These are phyloP conservation scores for Microcyclospora pomicola DNA, from an alignment of 2,329 filamentous ascomycete species.

Conservation along the genomic window DNA sequence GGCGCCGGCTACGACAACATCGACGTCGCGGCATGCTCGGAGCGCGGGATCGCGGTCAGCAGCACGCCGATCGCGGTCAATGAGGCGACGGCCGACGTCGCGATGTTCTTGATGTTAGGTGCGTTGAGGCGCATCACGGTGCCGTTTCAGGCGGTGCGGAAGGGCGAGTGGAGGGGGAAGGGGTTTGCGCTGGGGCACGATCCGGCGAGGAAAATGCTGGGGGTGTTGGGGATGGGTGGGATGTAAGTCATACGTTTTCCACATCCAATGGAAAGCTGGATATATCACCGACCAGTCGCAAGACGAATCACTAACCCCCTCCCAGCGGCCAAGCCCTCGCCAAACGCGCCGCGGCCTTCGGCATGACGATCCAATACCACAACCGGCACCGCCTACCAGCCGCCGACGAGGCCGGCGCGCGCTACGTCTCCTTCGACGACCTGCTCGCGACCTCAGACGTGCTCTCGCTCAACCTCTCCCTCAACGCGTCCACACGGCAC, in stretches of 20 bases:
- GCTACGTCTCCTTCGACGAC: constrained; percentile 43
- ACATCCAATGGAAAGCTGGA: background rate
- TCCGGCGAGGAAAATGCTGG: constrained; percentile 39
- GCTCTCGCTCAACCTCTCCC: constrained; percentile 40
- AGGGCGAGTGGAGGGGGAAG: constrained; percentile 29
- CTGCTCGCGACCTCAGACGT: constrained; percentile 41
- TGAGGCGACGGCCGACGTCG: constrained; percentile 35
- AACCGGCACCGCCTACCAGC: constrained; percentile 33
- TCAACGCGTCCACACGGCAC: constrained; percentile 37
- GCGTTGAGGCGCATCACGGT: constrained; percentile 37
- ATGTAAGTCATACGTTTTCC: constrained; percentile 23
- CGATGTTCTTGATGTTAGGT: constrained; percentile 38
- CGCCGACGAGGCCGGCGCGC: constrained; percentile 31
- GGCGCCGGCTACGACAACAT: constrained; percentile 28
- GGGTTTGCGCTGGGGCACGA: constrained; percentile 37
- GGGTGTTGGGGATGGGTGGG: constrained; percentile 47
- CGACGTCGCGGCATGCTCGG: constrained; percentile 20
- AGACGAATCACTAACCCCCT: background rate
- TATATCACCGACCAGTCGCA: too few species aligned
- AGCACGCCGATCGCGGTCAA: constrained; percentile 36
- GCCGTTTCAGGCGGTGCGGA: constrained; percentile 32
- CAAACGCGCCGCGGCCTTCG: constrained; percentile 42
- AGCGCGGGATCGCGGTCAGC: constrained; percentile 29
- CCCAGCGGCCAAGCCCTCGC: constrained; percentile 31
- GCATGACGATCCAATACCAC: constrained; percentile 46